phyloP scores from a whole-genome alignment of 805 yeast genomes.

The Kodamaea jinghongensis region DNA sequence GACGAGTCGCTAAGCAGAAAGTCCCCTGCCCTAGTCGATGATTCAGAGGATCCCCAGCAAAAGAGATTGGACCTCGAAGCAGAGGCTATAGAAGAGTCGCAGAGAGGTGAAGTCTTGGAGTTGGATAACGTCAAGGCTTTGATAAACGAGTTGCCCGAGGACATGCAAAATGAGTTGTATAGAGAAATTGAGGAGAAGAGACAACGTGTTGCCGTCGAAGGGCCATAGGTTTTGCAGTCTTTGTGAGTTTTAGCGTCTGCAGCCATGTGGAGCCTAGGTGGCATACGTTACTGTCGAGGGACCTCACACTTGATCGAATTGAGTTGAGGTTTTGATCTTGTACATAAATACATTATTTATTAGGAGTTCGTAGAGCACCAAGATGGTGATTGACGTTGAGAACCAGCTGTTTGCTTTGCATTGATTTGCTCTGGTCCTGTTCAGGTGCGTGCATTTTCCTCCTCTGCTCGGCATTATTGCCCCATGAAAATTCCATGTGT shows the following conservation, averaged over 20 bases:
- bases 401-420: too few species aligned
- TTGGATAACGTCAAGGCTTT: conserved; percentile 28
- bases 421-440: too few species aligned
- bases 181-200: conserved; percentile 1
- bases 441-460: too few species aligned
- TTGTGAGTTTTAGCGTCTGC: too few species aligned
- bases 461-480: too few species aligned
- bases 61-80: conserved; percentile 26
- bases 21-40: conserved; percentile 12
- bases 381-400: too few species aligned
- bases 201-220: too few species aligned
- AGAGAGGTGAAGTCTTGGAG: conserved; percentile 12
- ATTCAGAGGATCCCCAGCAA: conserved; percentile 22
- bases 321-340: conserved; percentile 2
- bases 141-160: conserved; percentile 37
- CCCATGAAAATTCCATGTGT: too few species aligned
- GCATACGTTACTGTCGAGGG: too few species aligned
- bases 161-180: conserved; percentile 25
- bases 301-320: conserved; percentile 3
- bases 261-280: too few species aligned
- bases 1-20: conserved; percentile 31
- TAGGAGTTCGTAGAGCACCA: too few species aligned
- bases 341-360: background rate
- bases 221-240: too few species aligned
- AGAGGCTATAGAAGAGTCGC: conserved; percentile 19